phyloP scores from a whole-genome alignment of 345 rosid species.

The Eutrema heterophyllum region DNA sequence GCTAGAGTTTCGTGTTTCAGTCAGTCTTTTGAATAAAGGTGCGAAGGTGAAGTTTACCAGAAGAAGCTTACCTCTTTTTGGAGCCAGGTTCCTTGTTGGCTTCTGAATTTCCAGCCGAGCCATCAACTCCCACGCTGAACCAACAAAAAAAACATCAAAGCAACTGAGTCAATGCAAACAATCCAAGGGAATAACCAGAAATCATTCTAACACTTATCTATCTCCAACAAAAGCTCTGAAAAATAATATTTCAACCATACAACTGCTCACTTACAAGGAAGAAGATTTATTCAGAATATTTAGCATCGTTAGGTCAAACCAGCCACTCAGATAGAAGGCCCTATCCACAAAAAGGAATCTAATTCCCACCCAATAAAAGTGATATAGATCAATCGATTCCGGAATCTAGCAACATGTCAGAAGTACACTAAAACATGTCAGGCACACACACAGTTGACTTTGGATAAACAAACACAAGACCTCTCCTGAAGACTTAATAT shows the following conservation, averaged over 20 bases:
- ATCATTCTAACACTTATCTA: background rate
- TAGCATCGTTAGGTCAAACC: conserved; percentile 17
- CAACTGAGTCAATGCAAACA: conserved; percentile 1
- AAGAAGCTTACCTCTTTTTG: conserved; percentile 61
- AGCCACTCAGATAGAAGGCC: background rate
- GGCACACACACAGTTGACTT: conserved; percentile 28
- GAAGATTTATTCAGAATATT: background rate
- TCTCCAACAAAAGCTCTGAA: background rate
- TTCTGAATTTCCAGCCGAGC: conserved; percentile 63
- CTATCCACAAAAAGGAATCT: conserved; percentile 19
- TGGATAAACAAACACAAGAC: conserved; percentile 9
- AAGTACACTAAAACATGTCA: conserved; percentile 13
- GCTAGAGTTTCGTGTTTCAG: background rate
- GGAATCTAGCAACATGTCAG: conserved; percentile 24
- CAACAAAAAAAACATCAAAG: conserved; percentile 8
- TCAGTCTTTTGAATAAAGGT: background rate
- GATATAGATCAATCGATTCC: conserved; percentile 7
- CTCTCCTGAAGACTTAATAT: conserved; percentile 15
- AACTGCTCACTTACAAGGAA: conserved; percentile 3
- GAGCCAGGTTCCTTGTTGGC: conserved; percentile 65
- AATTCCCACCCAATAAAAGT: conserved; percentile 21
- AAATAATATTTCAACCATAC: background rate
- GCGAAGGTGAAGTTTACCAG: background rate
- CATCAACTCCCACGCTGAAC: conserved; percentile 59
- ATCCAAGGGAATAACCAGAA: background rate